These are phyloP conservation scores for Imleria badia DNA, from an alignment of 768 basidiomycete species.

Conservation along the genomic window DNA sequence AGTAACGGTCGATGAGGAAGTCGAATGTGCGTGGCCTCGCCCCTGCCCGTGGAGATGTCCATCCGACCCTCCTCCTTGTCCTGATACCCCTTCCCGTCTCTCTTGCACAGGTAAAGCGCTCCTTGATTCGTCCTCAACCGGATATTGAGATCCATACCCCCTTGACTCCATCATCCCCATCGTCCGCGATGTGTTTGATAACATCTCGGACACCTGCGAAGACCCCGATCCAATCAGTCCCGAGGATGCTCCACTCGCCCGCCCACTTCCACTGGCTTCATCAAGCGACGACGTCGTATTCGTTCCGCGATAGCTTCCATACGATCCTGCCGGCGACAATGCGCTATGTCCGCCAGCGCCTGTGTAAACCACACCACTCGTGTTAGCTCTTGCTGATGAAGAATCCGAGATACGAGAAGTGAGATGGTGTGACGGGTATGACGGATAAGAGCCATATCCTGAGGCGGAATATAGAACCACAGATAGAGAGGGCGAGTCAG, in stretches of 20 bases:
- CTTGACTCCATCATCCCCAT: not conserved
- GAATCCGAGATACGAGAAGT: not conserved
- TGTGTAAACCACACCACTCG: not conserved
- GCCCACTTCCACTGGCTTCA: constrained; percentile 9
- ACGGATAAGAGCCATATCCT: not conserved
- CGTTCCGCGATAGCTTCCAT: constrained; percentile 21
- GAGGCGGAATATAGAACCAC: not conserved
- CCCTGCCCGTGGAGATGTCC: not conserved
- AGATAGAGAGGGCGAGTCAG: not conserved
- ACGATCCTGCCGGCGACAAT: constrained; percentile 25
- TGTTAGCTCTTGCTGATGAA: constrained; percentile 10
- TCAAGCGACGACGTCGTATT: constrained; percentile 23
- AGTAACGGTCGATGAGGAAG: constrained; percentile 27
- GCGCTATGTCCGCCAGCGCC: constrained; percentile 18
- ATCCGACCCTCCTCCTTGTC: not conserved
- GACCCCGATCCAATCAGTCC: constrained; percentile 10
- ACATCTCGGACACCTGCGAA: constrained; percentile 8
- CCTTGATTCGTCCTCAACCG: not conserved
- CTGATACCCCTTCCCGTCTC: not conserved
- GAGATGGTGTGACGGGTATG: not conserved
- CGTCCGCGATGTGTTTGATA: not conserved
- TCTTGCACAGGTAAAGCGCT: not conserved
- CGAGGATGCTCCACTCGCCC: constrained; percentile 14
- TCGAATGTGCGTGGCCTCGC: constrained; percentile 18
- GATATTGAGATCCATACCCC: not conserved